Base-by-base conservation (phyloP, 306 rosid species). In the Elaeagnus macrophylla region DNA sequence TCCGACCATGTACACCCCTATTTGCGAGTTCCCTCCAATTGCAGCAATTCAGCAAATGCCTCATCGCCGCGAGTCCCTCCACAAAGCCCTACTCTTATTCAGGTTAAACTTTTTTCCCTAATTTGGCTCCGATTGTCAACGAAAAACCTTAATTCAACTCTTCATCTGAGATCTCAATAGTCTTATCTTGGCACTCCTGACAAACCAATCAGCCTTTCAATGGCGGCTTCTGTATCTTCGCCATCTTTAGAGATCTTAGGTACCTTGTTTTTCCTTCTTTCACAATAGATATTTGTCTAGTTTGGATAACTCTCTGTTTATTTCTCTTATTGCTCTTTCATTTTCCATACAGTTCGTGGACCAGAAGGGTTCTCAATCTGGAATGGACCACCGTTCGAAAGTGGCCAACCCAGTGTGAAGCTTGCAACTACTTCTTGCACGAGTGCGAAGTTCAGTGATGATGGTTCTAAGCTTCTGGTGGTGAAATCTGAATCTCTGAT, bases 161-260 rank as follows among this genome's bases (percentile, higher is more conserved):
- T 17, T 13, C 48, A 16, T 56, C 63, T 42, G 19, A 39, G 50
- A 6, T 36, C 0, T 39, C 32, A 32, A 60, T 38, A 12, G 45
- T 16, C 32, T 59, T 16, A 14, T 15, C 43, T 48, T 48, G 51
- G 45, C 57, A 12, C 15, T 20, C 48, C 51, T 15, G 8, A 55
- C 64, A 38, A 25, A 25, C 32, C 32, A 25, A 6, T 38, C 62
- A 14, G 37, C 61, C 54, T 64, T 64, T 41, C 51, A 37, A 87
- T 87, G 96, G 87, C 96, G n/a, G 66, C 81, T 43, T 60, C 56
- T 36, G 65, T 51, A 57, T 61, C 51, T 8, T 54, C 85, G 17
- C 82, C 82, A 5, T 15, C 90, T 67, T 62, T 84, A 54, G 79
- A 81, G 72, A 88, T 88, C 69, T 72, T 88, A 71, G 96, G 96